Evolutionary conservation across 2,329 filamentous ascomycete genomes (phyloP), one percentile per base, ranked within the genome.

Genomic region (Knufia petricola): DNA sequence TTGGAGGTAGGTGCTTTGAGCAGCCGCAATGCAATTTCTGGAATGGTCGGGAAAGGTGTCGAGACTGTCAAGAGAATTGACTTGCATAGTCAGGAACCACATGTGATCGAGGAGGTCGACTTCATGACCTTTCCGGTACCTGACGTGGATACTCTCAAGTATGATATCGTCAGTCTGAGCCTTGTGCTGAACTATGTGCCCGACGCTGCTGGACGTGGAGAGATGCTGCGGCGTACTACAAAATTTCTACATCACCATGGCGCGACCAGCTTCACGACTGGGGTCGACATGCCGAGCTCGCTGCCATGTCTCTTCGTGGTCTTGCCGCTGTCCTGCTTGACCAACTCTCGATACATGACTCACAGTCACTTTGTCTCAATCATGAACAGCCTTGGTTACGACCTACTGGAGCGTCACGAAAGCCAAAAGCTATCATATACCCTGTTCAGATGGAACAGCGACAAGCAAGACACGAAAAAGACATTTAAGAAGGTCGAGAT

Each of bases 151-250:
- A 62, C 74, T 19, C 45, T 51, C 1, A 45, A 37, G 19, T 96
- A 96, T 63, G 87, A 98, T 63, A 78, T 96, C 45, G 83, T 98
- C 60, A 95, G 88, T 43, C 72, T 98, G 20, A 95, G 88, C 7
- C 71, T 98, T 46, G 92, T 98, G 3, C 73, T 98, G 54, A 98
- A 98, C 65, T 98, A 88, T 61, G 89, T 96, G 2, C 86, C 90
- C 0, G 82, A 89, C 57, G 76, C 87, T 2, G 68, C 69, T 26
- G 77, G 74, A 3, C 77, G 89, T 58, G 92, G 92, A 1, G 78
- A 85, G 50, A 98, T 98, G 92, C 76, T 98, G 46, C 73, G 77
- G 46, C 78, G 85, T 34, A 88, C 84, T 28, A 73, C 83, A 12
- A 67, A 77, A 17, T 95, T 95, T 61, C 69, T 94, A 38, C 76